Evolutionary conservation across 352 stramenopile species (phyloP).

Genomic region (Sclerospora graminicola): DNA sequence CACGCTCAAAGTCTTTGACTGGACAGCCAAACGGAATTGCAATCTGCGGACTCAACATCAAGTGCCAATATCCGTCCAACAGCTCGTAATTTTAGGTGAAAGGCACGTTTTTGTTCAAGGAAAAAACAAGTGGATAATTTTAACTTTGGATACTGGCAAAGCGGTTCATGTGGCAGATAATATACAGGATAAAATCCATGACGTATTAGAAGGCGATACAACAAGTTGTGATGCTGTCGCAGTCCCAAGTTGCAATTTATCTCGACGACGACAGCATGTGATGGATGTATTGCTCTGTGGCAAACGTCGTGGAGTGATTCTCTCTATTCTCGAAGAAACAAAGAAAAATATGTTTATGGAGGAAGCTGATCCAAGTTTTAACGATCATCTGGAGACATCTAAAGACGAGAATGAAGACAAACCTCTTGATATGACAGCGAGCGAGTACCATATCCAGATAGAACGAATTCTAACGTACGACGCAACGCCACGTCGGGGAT

Average conservation of each 20-base stretch:
- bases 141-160: slow-evolving; percentile 57
- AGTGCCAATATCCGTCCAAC: slow-evolving; percentile 30
- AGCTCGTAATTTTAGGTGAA: slow-evolving; percentile 53
- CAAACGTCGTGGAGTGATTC: slow-evolving; percentile 38
- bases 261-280: slow-evolving; percentile 19
- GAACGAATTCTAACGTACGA: slow-evolving; percentile 43
- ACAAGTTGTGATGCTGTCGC: slow-evolving; percentile 24
- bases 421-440: slow-evolving; percentile 28
- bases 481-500: slow-evolving; percentile 24
- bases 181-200: slow-evolving; percentile 12
- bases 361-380: slow-evolving; percentile 13
- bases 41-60: slow-evolving; percentile 51
- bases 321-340: slow-evolving; percentile 28
- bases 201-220: slow-evolving; percentile 16
- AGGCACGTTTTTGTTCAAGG: slow-evolving; percentile 53
- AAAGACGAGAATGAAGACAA: slow-evolving; percentile 10
- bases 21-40: slow-evolving; percentile 43
- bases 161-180: slow-evolving; percentile 18
- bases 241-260: slow-evolving; percentile 27
- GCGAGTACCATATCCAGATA: slow-evolving; percentile 32
- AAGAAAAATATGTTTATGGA: slow-evolving; percentile 3
- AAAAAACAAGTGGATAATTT: slow-evolving; percentile 53
- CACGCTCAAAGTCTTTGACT: slow-evolving; percentile 63
- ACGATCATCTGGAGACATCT: slow-evolving; percentile 1
- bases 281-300: slow-evolving; percentile 48